A percentile compares a stretch with the other conserved stretches of the same genome.
Conservation (phyloP, 2,329 filamentous ascomycete genomes). For the Alternaria consortialis region DNA sequence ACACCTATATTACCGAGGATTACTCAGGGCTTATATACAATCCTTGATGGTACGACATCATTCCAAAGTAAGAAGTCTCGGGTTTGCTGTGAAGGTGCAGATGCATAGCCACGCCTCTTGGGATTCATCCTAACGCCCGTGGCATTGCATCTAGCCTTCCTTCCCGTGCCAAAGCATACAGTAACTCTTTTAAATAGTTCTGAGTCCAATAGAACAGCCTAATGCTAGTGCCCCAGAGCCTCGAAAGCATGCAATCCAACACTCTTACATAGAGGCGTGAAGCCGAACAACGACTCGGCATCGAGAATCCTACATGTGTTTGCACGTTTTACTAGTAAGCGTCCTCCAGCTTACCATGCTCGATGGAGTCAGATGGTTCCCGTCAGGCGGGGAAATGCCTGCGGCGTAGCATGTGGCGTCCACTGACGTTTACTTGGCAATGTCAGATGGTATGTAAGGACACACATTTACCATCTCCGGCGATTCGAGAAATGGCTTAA, state of each 20-base stretch:
- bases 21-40: no score
- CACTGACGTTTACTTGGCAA: background rate
- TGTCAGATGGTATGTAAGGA: background rate
- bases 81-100: background rate
- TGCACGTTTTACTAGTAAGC: background rate
- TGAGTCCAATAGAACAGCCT: no score
- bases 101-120: background rate
- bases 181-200: background rate
- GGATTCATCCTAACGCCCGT: no score
- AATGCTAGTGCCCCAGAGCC: no score
- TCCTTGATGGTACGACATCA: no score
- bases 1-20: no score
- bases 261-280: no score
- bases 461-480: background rate
- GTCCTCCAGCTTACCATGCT: background rate
- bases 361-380: background rate
- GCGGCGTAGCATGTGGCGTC: background rate
- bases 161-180: background rate
- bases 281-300: background rate
- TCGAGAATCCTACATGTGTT: background rate
- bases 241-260: no score
- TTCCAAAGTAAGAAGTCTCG: no score
- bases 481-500: no score
- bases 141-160: background rate
- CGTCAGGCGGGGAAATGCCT: background rate